These are phyloP conservation scores for Rickenella mellea DNA, from an alignment of 768 basidiomycete genomes.

Conservation along the genomic window DNA sequence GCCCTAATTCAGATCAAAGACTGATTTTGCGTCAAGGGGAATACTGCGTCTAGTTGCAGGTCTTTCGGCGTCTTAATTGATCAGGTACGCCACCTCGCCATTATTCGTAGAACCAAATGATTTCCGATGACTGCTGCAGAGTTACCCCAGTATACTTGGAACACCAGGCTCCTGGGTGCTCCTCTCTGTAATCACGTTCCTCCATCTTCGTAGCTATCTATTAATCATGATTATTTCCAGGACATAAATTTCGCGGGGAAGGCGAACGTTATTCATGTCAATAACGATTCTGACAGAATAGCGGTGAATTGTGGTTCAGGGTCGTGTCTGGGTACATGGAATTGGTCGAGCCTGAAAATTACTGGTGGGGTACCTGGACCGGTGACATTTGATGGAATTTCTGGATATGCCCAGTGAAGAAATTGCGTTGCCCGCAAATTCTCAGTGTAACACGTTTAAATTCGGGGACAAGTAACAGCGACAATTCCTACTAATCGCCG, in stretches of 20 bases:
- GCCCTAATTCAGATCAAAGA: background rate
- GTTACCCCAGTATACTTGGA: conserved; percentile 43
- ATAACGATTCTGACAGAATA: conserved; percentile 30
- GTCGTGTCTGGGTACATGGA: conserved; percentile 46
- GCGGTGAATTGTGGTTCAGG: conserved; percentile 47
- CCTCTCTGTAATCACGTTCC: conserved; percentile 35
- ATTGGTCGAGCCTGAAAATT: conserved; percentile 36
- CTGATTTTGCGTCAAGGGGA: conserved; percentile 29
- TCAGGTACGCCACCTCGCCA: conserved; percentile 36
- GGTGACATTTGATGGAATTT: conserved; percentile 2
- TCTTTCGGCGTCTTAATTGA: conserved; percentile 52
- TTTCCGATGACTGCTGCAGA: conserved; percentile 30
- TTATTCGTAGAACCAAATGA: too few relatives aligned
- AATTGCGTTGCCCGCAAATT: too few relatives aligned
- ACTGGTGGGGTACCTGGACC: conserved; percentile 33
- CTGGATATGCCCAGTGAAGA: too few relatives aligned
- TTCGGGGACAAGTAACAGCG: too few relatives aligned
- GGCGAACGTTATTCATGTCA: conserved; percentile 32
- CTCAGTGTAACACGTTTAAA: too few relatives aligned
- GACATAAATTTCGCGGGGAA: conserved; percentile 37
- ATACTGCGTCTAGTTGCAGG: conserved; percentile 38
- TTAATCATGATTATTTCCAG: conserved; percentile 18
- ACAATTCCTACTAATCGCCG: too few relatives aligned
- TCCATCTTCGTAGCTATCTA: too few relatives aligned
- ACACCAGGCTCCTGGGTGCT: conserved; percentile 46